Evolutionary conservation across 192 early-diverging fungal species (phyloP).

Genomic region (Jimgerdemannia lactiflua): DNA sequence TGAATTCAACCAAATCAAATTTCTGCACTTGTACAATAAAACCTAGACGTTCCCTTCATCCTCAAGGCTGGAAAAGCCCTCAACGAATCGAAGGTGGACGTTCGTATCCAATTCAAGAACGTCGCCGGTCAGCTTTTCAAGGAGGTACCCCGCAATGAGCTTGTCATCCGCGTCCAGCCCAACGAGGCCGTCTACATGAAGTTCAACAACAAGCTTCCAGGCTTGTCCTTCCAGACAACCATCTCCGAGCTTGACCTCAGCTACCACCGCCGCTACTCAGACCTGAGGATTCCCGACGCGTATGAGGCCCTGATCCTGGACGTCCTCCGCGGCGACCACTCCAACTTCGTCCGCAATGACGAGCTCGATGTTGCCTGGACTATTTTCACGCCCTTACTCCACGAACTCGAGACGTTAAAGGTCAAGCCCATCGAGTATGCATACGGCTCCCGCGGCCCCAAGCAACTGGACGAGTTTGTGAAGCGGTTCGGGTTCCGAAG

Average conservation of each 20-base stretch:
- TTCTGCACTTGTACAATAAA: background rate
- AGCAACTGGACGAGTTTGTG: slow-evolving; percentile 73
- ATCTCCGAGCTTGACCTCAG: slow-evolving; percentile 94
- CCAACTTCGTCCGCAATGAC: slow-evolving; percentile 92
- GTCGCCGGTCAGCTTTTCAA: slow-evolving; percentile 82
- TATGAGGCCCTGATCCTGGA: slow-evolving; percentile 97
- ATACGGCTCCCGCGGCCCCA: slow-evolving; percentile 85
- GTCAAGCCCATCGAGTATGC: slow-evolving; percentile 77
- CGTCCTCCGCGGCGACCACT: slow-evolving; percentile 87
- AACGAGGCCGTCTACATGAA: slow-evolving; percentile 97
- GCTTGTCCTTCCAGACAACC: slow-evolving; percentile 77
- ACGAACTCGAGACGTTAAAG: slow-evolving; percentile 70
- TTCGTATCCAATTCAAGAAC: slow-evolving; percentile 97
- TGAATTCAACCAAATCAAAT: too few relatives aligned
- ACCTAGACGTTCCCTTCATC: slow-evolving; percentile 77
- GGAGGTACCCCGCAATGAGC: slow-evolving; percentile 84
- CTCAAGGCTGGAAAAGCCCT: slow-evolving; percentile 89
- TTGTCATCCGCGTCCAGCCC: slow-evolving; percentile 94
- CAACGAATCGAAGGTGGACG: slow-evolving; percentile 89
- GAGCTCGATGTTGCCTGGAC: slow-evolving; percentile 97
- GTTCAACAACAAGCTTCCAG: slow-evolving; percentile 93
- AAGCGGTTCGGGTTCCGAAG: slow-evolving; percentile 47
- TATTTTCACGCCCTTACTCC: slow-evolving; percentile 95
- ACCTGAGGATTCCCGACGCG: slow-evolving; percentile 93
- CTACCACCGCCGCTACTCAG: slow-evolving; percentile 86